Conservation (phyloP, 2,329 filamentous ascomycete genomes). For the Thielaviopsis musarum region DNA sequence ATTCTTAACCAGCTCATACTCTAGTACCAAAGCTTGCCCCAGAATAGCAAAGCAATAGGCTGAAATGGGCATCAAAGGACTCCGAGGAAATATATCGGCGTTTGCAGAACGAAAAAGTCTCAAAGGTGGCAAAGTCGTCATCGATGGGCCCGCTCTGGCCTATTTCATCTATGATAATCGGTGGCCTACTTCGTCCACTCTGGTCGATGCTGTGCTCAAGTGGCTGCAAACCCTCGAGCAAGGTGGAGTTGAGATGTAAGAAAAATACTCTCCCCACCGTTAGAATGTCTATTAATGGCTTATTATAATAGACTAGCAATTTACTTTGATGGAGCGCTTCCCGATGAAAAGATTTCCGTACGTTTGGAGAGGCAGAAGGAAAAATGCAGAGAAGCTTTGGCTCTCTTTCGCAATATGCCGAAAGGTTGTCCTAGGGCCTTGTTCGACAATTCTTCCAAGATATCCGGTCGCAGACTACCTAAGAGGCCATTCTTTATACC, state of each 20-base stretch:
- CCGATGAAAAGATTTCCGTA: slow-evolving; percentile 43
- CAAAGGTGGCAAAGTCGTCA: slow-evolving; percentile 27
- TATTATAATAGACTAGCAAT: slow-evolving; percentile 43
- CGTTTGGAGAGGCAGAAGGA: slow-evolving; percentile 38
- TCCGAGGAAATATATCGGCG: slow-evolving; percentile 35
- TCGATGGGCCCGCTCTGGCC: slow-evolving; percentile 68
- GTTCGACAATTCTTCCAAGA: slow-evolving; percentile 18
- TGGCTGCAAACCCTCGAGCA: slow-evolving; percentile 46
- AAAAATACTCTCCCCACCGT: slow-evolving; percentile 9
- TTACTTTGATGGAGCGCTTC: slow-evolving; percentile 76
- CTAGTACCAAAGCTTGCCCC: neutral
- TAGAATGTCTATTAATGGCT: neutral
- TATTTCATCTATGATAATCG: slow-evolving; percentile 47
- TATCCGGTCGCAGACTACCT: slow-evolving; percentile 30
- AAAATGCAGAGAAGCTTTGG: neutral
- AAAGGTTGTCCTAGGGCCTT: slow-evolving; percentile 3
- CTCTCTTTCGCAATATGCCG: slow-evolving; percentile 16
- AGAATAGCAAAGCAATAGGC: neutral
- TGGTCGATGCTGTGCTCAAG: slow-evolving; percentile 39
- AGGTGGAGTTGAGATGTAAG: slow-evolving; percentile 45
- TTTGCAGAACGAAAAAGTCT: slow-evolving; percentile 31
- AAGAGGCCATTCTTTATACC: slow-evolving; percentile 49
- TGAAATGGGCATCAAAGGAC: slow-evolving; percentile 42
- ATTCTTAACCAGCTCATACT: neutral
- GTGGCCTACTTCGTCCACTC: slow-evolving; percentile 26